Base-by-base conservation (phyloP, 352 stramenopile genomes). In the Globisporangium canariense region DNA sequence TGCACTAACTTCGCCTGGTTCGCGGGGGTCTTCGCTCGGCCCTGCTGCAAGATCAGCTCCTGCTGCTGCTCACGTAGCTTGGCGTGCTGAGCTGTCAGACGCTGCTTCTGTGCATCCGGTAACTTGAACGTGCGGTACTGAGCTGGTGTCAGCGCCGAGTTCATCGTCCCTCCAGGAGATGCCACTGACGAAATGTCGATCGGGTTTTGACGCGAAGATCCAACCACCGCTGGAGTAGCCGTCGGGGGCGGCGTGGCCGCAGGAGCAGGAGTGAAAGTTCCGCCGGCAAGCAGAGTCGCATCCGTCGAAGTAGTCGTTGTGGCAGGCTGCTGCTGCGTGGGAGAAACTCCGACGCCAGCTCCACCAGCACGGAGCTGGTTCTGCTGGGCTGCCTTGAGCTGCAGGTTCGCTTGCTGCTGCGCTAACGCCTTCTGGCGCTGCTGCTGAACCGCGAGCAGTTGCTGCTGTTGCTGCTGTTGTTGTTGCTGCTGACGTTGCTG, bases 81-180 rank as follows among this genome's bases (percentile, higher is more conserved):
- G 18, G 78, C 81, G 49, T 91, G 80, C 38, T 93, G 77, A 2
- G 77, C 79, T 2, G 83, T 90, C 46, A 93, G 55, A 11, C 78
- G 80, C 50, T 89, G 78, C 64, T 91, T 91, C 50, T 85, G 82
- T 4, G 70, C 62, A 20, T 91, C 79, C 0, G 79, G 67, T 4
- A 93, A 64, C 67, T 89, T 88, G 61, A 92, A 90, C 13, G 73
- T 90, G n/a, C 75, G 76, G 54, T 92, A 92, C 59, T 92, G 83
- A 18, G 81, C 78, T 7, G 83, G 71, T 1, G 83, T 92, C 38
- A 92, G 73, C 13, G 77, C 76, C 3, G 75, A 64, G 38, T 51
- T 64, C 40, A 70, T 73, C 18, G 69, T 83, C 1, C 46, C 64
- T 55, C 54, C 58, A 25, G 77, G 64, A 20, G 78, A 75, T 13